These are phyloP conservation scores for Plenodomus lindquistii DNA, from an alignment of 2,329 filamentous ascomycete species.

Conservation along the genomic window DNA sequence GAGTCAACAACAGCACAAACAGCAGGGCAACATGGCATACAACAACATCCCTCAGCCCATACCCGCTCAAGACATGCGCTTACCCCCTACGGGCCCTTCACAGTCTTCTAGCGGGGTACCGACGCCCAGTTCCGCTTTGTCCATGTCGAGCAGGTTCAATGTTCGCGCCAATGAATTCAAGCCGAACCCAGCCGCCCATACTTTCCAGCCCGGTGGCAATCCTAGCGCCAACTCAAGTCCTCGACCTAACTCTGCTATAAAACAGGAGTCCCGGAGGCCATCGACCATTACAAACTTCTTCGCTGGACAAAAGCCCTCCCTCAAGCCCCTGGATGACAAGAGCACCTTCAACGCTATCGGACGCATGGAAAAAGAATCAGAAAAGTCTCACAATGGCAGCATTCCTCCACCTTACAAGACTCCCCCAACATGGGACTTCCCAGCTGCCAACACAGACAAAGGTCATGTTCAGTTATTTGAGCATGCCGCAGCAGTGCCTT, in stretches of 20 bases:
- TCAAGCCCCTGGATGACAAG: slow-evolving; percentile 56
- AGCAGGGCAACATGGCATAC: slow-evolving; percentile 42
- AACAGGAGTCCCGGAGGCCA: slow-evolving; percentile 36
- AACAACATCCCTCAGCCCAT: slow-evolving; percentile 60
- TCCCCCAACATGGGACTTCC: slow-evolving; percentile 78
- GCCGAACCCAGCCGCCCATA: slow-evolving; percentile 77
- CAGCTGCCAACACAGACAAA: slow-evolving; percentile 72
- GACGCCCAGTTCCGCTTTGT: slow-evolving; percentile 57
- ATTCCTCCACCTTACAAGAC: slow-evolving; percentile 85
- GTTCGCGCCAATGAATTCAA: slow-evolving; percentile 75
- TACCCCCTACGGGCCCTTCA: slow-evolving; percentile 73
- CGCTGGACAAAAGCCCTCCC: slow-evolving; percentile 69
- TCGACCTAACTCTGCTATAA: slow-evolving; percentile 53
- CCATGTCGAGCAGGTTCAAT: slow-evolving; percentile 59
- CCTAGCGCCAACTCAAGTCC: slow-evolving; percentile 73
- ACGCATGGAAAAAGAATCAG: slow-evolving; percentile 68
- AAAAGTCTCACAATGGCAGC: slow-evolving; percentile 70
- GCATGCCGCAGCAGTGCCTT: slow-evolving; percentile 59
- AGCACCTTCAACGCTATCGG: slow-evolving; percentile 67
- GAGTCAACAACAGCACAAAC: slow-evolving; percentile 58
- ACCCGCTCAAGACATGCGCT: slow-evolving; percentile 67
- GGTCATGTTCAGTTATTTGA: slow-evolving; percentile 83
- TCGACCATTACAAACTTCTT: slow-evolving; percentile 57
- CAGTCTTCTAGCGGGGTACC: slow-evolving; percentile 54
- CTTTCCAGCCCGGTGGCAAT: slow-evolving; percentile 73